Percentiles rank a stretch among this genome's conserved stretches.
Conservation (phyloP, 768 basidiomycete species). For the Mycena polygramma region DNA sequence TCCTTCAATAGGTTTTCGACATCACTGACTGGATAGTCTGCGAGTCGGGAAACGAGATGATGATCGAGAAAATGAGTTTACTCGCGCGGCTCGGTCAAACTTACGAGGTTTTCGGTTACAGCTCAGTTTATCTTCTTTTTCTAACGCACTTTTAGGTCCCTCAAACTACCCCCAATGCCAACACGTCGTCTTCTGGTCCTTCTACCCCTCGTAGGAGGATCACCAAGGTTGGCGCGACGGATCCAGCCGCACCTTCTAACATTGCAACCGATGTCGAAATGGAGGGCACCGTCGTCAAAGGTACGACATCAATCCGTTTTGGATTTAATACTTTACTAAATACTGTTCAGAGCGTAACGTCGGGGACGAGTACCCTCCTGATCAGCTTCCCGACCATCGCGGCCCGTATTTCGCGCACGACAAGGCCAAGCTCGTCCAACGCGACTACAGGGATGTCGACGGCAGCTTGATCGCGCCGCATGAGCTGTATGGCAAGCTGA, state of each 20-base stretch:
- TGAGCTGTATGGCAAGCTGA: constrained; percentile 7
- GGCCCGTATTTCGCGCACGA: constrained; percentile 15
- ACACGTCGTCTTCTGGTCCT: neutral
- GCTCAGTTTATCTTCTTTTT: neutral
- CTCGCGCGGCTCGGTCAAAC: too few relatives aligned
- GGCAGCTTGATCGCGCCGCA: constrained; percentile 15
- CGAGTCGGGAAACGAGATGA: too few relatives aligned
- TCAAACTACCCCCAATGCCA: neutral
- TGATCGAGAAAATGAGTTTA: too few relatives aligned
- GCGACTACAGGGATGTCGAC: neutral
- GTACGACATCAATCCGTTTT: neutral
- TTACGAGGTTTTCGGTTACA: too few relatives aligned
- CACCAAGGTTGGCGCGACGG: neutral
- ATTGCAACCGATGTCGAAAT: neutral
- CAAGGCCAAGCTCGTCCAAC: constrained; percentile 10
- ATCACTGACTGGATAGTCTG: too few relatives aligned
- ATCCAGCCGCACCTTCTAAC: neutral
- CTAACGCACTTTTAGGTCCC: neutral
- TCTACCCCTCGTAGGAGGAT: neutral
- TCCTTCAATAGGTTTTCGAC: too few relatives aligned
- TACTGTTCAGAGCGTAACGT: constrained; percentile 1
- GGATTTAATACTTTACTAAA: neutral
- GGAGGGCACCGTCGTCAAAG: neutral
- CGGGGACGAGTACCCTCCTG: constrained; percentile 22
- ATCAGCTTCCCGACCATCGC: constrained; percentile 3